phyloP scores from a whole-genome alignment of 1,139 yeast genomes.

The Taphrina wiesneri region DNA sequence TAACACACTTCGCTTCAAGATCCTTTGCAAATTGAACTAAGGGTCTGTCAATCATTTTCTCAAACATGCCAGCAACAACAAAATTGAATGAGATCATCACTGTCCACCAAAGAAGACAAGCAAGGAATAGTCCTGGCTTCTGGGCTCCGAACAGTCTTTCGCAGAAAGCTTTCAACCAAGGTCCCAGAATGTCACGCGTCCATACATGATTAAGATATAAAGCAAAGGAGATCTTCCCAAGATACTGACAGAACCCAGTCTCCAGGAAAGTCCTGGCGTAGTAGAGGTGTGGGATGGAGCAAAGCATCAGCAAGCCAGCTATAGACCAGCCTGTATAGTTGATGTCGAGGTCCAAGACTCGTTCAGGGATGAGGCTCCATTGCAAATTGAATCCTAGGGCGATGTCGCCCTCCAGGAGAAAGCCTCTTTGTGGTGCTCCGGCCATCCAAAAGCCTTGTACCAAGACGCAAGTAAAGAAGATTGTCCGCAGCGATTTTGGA shows the following conservation, averaged over 20 bases:
- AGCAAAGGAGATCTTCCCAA: conserved; percentile 20
- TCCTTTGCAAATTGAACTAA: background rate
- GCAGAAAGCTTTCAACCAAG: background rate
- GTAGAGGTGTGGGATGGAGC: background rate
- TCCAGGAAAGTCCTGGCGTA: conserved; percentile 1
- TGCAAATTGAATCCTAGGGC: conserved; percentile 1
- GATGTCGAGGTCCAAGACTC: background rate
- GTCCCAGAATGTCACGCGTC: conserved; percentile 18
- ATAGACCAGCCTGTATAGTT: conserved; percentile 14
- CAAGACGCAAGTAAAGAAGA: background rate
- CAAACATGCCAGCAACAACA: background rate
- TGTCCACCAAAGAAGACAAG: background rate
- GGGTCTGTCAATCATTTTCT: background rate
- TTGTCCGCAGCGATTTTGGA: background rate
- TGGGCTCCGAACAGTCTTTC: background rate
- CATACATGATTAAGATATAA: conserved; percentile 9
- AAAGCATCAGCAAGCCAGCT: conserved; percentile 1
- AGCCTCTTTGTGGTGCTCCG: conserved; percentile 13
- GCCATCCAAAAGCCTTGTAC: conserved; percentile 15
- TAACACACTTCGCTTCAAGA: background rate
- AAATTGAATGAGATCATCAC: background rate
- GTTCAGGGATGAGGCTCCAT: conserved; percentile 15
- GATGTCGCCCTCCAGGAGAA: background rate
- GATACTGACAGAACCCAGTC: background rate
- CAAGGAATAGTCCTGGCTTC: background rate